These are phyloP conservation scores for Populus deltoides DNA, from an alignment of 345 rosid genomes.

Conservation along the genomic window DNA sequence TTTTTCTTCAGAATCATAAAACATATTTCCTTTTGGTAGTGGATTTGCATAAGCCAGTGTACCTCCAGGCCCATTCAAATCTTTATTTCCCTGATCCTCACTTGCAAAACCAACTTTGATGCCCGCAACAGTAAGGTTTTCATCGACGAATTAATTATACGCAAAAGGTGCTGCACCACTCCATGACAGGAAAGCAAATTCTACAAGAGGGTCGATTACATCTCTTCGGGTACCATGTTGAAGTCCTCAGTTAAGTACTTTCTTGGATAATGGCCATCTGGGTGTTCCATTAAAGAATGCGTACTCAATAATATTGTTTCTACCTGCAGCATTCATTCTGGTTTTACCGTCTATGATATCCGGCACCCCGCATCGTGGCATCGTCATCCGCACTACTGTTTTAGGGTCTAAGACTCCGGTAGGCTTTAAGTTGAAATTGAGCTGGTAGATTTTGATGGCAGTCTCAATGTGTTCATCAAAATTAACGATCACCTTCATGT, in stretches of 20 bases:
- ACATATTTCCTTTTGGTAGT: slow-evolving; percentile 24
- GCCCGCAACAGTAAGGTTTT: slow-evolving; percentile 1
- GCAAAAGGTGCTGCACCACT: slow-evolving; percentile 19
- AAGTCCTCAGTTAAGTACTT: slow-evolving; percentile 28
- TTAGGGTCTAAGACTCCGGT: slow-evolving; percentile 27
- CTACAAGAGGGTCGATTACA: neutral
- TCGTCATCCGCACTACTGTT: slow-evolving; percentile 24
- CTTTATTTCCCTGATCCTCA: slow-evolving; percentile 18
- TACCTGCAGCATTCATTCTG: slow-evolving; percentile 19
- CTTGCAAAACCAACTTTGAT: slow-evolving; percentile 25
- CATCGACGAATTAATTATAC: neutral
- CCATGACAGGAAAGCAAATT: slow-evolving; percentile 33
- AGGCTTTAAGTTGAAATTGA: slow-evolving; percentile 17
- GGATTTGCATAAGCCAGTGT: slow-evolving; percentile 27
- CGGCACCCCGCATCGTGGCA: slow-evolving; percentile 38
- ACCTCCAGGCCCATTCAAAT: slow-evolving; percentile 20
- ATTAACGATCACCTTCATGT: slow-evolving; percentile 21
- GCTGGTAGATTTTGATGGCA: slow-evolving; percentile 36
- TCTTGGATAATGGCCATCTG: slow-evolving; percentile 30
- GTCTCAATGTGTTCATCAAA: slow-evolving; percentile 29
- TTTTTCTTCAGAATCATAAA: slow-evolving; percentile 28
- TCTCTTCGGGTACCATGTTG: neutral
- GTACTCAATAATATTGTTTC: neutral
- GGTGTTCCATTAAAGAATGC: slow-evolving; percentile 12
- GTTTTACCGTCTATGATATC: slow-evolving; percentile 35